phyloP scores from a whole-genome alignment of 108 stramenopile genomes.

The Pseudonitzschia multiseries region DNA sequence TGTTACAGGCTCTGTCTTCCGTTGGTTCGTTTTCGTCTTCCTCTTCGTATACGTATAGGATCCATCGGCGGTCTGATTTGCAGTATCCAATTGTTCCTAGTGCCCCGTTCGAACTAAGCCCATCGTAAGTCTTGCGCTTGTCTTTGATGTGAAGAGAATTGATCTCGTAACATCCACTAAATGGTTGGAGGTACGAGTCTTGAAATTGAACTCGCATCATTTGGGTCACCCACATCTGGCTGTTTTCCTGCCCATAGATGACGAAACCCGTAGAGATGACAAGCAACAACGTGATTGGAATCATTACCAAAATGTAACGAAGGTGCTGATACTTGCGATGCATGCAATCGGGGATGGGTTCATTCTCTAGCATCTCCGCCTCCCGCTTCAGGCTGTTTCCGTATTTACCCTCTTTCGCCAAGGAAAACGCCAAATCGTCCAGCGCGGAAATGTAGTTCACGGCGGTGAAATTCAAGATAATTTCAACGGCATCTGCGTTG shows the following conservation, averaged over 20 bases:
- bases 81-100: background rate
- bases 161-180: background rate
- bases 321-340: background rate
- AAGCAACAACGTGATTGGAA: background rate
- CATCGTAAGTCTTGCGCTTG: background rate
- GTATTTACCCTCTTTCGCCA: background rate
- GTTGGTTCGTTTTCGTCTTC: no score
- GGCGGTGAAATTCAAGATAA: slow-evolving; percentile 26
- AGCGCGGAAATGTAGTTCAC: slow-evolving; percentile 8
- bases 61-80: background rate
- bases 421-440: slow-evolving; percentile 11
- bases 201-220: slow-evolving; percentile 5
- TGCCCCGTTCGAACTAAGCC: background rate
- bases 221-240: background rate
- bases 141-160: no score
- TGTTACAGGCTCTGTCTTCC: background rate
- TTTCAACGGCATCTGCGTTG: background rate
- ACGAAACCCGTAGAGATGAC: background rate
- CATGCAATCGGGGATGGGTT: background rate
- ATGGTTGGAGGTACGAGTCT: background rate
- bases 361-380: background rate
- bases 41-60: no score
- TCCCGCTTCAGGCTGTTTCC: background rate
- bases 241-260: background rate
- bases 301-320: background rate